Evolutionary conservation across 2,329 filamentous ascomycete species (phyloP).

Genomic region (Aspergillus latus): DNA sequence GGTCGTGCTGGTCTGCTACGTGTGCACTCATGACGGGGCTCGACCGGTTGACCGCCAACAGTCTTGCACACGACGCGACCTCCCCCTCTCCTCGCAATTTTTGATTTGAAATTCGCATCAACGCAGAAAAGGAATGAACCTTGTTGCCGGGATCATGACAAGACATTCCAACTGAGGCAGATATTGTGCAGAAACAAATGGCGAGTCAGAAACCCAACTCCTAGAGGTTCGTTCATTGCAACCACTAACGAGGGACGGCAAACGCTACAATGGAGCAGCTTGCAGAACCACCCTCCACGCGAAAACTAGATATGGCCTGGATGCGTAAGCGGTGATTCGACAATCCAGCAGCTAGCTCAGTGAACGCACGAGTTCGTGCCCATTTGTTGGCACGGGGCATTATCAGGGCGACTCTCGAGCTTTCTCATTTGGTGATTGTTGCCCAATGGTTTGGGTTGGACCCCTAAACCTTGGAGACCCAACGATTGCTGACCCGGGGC

Average conservation of each 20-base stretch:
- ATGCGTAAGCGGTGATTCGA: neutral
- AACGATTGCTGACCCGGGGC: neutral
- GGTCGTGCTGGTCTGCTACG: slow-evolving; percentile 32
- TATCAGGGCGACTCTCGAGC: slow-evolving; percentile 6
- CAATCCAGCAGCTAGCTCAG: neutral
- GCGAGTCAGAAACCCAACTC: neutral
- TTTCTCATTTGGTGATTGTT: slow-evolving; percentile 4
- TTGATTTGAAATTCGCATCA: slow-evolving; percentile 5
- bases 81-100: neutral
- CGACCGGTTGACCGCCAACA: slow-evolving; percentile 20
- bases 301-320: neutral
- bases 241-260: neutral
- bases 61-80: slow-evolving; percentile 15
- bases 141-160: slow-evolving; percentile 12
- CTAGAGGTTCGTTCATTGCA: neutral
- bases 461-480: slow-evolving; percentile 1
- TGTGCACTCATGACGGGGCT: slow-evolving; percentile 36
- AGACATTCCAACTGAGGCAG: neutral
- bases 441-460: slow-evolving; percentile 5
- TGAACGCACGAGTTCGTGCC: neutral
- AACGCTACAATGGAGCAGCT: neutral
- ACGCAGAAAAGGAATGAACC: neutral
- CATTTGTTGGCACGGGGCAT: neutral
- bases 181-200: neutral
- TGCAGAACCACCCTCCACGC: slow-evolving; percentile 1